Evolutionary conservation across 805 yeast species (phyloP), one percentile per base, ranked within the genome.

Genomic region (Clavispora carvajalis): DNA sequence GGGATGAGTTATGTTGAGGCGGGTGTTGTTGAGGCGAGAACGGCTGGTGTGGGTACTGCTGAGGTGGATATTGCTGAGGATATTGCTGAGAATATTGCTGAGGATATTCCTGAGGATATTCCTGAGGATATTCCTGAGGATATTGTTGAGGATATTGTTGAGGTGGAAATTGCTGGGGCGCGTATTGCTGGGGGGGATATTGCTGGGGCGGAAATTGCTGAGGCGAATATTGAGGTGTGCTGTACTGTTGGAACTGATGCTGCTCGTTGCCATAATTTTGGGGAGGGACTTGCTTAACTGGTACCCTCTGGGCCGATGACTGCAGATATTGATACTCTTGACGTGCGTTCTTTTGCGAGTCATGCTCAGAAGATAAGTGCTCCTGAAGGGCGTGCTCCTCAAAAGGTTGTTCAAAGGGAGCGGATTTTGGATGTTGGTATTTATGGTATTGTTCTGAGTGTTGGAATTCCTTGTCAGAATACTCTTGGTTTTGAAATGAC

Each of bases 181-280:
- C 50, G 9, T 31, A 13, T 19, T 31, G 34, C 11, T 28, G 31
- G 4, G 31, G 31, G 7, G 31, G 31, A 5, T 28, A 13, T 7
- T 31, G 34, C 7, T 45, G 51, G 12, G 51, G 43, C 19, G 43
- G 35, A 21, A 46, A 41, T 9, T 37, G 40, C 7, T 52, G 58
- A 16, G 57, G 60, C 9, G 59, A 57, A 22, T 56, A 15, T 13
- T 18, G 39, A 16, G 34, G 51, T 4, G 26, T 38, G 1, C 18
- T 36, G 11, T 24, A 28, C 5, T 28, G 19, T 4, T 15, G 31
- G 3, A 11, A 19, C 3, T 18, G 31, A 8, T 8, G 23, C 6
- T 22, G 23, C 23, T 22, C n/a, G n/a, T n/a, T n/a, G n/a, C n/a
- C n/a, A n/a, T 28, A 28, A 2, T 15, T 3, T 15, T 28, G 31